Percentiles rank a stretch among this genome's conserved stretches.
Conservation (phyloP, 2,329 filamentous ascomycete species). For the Ophiostoma ips region DNA sequence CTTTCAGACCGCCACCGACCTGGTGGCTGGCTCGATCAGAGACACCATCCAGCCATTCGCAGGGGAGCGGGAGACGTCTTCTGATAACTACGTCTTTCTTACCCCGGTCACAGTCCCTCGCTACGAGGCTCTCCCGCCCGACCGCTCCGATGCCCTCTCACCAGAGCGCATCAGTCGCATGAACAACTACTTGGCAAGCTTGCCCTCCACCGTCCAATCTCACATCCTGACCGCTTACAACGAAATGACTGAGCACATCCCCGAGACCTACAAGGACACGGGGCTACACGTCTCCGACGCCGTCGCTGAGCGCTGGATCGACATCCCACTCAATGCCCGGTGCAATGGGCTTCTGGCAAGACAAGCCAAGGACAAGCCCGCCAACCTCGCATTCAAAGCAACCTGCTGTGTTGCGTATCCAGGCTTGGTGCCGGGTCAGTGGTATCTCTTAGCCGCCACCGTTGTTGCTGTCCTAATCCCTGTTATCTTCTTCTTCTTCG, state of each 20-base stretch:
- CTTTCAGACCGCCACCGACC: constrained; percentile 33
- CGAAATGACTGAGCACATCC: constrained; percentile 27
- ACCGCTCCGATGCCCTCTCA: constrained; percentile 28
- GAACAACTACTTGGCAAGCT: constrained; percentile 34
- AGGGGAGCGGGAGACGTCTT: background rate
- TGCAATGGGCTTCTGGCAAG: constrained; percentile 35
- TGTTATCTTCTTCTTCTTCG: background rate
- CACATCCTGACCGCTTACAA: constrained; percentile 37
- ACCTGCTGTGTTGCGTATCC: constrained; percentile 39
- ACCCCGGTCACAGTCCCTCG: constrained; percentile 27
- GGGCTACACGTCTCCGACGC: constrained; percentile 34
- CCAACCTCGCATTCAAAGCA: constrained; percentile 24
- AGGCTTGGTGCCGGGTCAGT: constrained; percentile 22
- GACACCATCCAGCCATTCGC: background rate
- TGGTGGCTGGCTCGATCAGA: constrained; percentile 21
- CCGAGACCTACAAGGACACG: constrained; percentile 28
- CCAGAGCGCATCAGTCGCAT: constrained; percentile 35
- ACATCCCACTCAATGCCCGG: constrained; percentile 38
- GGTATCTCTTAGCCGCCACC: constrained; percentile 9
- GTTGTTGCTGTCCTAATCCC: background rate
- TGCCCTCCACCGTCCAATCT: constrained; percentile 25
- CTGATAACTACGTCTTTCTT: constrained; percentile 17
- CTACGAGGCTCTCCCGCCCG: constrained; percentile 28
- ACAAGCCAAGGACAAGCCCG: constrained; percentile 16
- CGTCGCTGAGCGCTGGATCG: constrained; percentile 33